Percentiles rank a stretch among this genome's conserved stretches.
Conservation (phyloP, 768 basidiomycete species). For the Termitomyces sp. region DNA sequence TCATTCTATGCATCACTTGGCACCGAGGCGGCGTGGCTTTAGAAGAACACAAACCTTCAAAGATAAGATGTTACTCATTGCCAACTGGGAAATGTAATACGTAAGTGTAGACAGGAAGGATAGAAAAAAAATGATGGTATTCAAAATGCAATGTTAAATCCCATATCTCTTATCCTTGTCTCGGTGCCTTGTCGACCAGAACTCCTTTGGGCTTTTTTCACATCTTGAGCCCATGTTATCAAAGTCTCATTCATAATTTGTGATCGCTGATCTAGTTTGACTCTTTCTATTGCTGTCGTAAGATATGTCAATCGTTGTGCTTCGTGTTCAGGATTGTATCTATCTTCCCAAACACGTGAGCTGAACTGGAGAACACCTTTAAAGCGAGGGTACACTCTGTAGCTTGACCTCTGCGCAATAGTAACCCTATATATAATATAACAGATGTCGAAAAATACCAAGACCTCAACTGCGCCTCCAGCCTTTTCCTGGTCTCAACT, state of each 20-base stretch:
- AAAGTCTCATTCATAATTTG: not conserved
- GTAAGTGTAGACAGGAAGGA: not conserved
- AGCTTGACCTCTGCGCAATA: not conserved
- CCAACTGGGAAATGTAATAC: not conserved
- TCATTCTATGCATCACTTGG: not conserved
- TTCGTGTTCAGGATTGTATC: not conserved
- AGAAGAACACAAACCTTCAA: not conserved
- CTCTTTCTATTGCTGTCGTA: not conserved
- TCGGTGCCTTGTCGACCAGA: not conserved
- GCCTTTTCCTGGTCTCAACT: constrained; percentile 26
- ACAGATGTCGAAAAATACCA: not conserved
- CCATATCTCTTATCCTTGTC: not conserved
- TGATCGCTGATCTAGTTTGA: not conserved
- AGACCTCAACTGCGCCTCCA: constrained; percentile 10
- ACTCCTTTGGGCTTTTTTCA: not conserved
- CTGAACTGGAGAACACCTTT: not conserved
- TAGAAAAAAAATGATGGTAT: not conserved
- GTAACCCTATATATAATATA: not conserved
- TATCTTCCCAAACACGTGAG: not conserved
- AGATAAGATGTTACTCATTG: not conserved
- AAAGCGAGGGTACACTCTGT: not conserved
- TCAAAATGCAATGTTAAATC: not conserved
- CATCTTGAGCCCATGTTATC: not conserved
- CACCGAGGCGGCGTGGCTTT: not conserved
- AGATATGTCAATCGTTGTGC: not conserved